Conservation (phyloP, 768 basidiomycete genomes). For the Auriscalpium orientale region DNA sequence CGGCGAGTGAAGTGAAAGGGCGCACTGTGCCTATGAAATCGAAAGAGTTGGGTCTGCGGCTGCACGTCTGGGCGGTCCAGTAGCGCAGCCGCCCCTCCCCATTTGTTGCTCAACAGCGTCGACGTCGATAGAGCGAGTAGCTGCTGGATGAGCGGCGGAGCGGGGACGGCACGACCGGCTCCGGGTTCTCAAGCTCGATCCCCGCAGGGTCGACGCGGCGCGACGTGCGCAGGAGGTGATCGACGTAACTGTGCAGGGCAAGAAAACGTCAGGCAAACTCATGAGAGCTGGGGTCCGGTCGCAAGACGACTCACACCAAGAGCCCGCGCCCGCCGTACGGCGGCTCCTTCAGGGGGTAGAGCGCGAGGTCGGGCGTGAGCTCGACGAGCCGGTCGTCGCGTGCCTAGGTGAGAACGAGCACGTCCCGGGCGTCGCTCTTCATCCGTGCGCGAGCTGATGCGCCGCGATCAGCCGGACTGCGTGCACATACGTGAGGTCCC, state of each 20-base stretch:
- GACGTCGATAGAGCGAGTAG: conserved; percentile 51
- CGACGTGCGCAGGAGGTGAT: conserved; percentile 80
- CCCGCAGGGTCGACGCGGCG: conserved; percentile 92
- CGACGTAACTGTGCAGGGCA: conserved; percentile 82
- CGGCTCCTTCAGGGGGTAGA: conserved; percentile 92
- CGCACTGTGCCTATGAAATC: conserved; percentile 96
- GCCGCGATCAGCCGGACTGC: neutral
- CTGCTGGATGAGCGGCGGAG: conserved; percentile 66
- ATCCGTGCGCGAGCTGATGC: conserved; percentile 83
- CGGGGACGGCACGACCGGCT: conserved; percentile 75
- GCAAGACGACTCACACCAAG: conserved; percentile 56
- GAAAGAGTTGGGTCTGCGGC: conserved; percentile 81
- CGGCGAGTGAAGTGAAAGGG: conserved; percentile 9
- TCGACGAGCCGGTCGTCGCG: conserved; percentile 94
- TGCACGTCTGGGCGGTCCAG: conserved; percentile 97
- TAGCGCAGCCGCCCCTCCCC: conserved; percentile 94
- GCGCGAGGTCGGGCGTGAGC: conserved; percentile 85
- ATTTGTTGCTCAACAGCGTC: conserved; percentile 33
- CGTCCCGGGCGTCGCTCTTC: conserved; percentile 81
- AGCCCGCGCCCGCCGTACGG: conserved; percentile 66
- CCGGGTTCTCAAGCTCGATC: conserved; percentile 78
- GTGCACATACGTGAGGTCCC: neutral
- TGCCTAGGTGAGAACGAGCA: conserved; percentile 96
- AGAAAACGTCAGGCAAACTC: conserved; percentile 4
- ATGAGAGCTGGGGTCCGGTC: conserved; percentile 9